A percentile compares a stretch with the other conserved stretches of the same genome.
Conservation (phyloP, 345 rosid species). For the Physaria fendleri region DNA sequence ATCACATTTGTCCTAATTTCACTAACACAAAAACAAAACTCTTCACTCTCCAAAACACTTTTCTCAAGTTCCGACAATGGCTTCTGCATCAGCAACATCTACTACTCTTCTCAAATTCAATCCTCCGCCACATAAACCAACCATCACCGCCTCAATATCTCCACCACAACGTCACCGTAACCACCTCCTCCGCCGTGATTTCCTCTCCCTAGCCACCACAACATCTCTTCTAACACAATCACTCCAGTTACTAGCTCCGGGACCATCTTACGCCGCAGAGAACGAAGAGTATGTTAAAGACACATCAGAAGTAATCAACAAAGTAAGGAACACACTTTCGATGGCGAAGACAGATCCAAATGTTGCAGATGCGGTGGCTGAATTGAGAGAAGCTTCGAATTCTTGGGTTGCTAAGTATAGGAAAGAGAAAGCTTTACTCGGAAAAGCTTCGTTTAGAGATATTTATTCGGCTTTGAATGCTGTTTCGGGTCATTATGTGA, state of each 20-base stretch:
- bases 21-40: slow-evolving; percentile 2
- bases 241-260: slow-evolving; percentile 16
- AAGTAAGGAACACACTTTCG: slow-evolving; percentile 61
- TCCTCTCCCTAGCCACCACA: slow-evolving; percentile 38
- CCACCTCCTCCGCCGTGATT: slow-evolving; percentile 47
- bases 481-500: slow-evolving; percentile 83
- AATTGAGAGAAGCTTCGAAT: slow-evolving; percentile 67
- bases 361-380: slow-evolving; percentile 70
- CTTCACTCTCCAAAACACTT: neutral
- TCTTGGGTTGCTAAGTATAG: slow-evolving; percentile 94
- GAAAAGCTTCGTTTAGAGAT: slow-evolving; percentile 71
- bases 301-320: slow-evolving; percentile 59
- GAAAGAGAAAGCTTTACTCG: slow-evolving; percentile 79
- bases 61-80: slow-evolving; percentile 34
- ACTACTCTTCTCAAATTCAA: slow-evolving; percentile 55
- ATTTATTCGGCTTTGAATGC: slow-evolving; percentile 90
- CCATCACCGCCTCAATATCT: slow-evolving; percentile 15
- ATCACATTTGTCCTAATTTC: neutral
- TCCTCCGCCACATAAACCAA: slow-evolving; percentile 27
- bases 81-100: slow-evolving; percentile 69
- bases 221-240: slow-evolving; percentile 26
- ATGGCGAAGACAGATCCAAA: slow-evolving; percentile 78
- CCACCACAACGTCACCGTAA: slow-evolving; percentile 2
- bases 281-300: slow-evolving; percentile 86
- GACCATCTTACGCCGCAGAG: slow-evolving; percentile 44